phyloP scores from a whole-genome alignment of 1,284 basidiomycete genomes.

The Ustilago xerochloae region DNA sequence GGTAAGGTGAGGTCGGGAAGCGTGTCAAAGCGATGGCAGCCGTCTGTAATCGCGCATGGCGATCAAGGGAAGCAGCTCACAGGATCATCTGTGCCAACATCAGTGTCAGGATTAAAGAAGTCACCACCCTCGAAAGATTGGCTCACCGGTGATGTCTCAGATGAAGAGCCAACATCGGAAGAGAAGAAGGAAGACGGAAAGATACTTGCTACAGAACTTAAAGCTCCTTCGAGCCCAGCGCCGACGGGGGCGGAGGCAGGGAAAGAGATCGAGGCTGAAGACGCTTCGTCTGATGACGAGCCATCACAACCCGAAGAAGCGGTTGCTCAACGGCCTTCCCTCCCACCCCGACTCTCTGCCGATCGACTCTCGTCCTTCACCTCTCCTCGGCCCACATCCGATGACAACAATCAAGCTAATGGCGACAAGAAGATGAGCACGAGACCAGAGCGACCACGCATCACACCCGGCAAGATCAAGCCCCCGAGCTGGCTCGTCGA shows the following conservation, averaged over 20 bases:
- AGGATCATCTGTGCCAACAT: too few relatives aligned
- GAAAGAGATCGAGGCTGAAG: constrained; percentile 25
- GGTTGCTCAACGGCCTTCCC: constrained; percentile 21
- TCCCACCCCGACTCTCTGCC: constrained; percentile 17
- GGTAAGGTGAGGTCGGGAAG: constrained; percentile 13
- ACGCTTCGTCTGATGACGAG: constrained; percentile 32
- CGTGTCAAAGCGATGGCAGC: constrained; percentile 34
- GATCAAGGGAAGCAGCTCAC: neutral
- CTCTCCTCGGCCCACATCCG: neutral
- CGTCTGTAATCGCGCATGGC: constrained; percentile 23
- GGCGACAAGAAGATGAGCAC: neutral
- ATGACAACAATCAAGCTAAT: neutral
- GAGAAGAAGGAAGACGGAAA: neutral
- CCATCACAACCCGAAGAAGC: constrained; percentile 24
- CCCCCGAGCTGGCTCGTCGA: constrained; percentile 45
- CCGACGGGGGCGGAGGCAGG: neutral
- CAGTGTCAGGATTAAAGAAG: neutral
- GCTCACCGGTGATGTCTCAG: constrained; percentile 41
- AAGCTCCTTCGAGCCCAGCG: neutral
- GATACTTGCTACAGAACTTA: constrained; percentile 5
- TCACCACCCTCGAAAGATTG: constrained; percentile 27
- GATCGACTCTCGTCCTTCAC: constrained; percentile 20
- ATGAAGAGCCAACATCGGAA: constrained; percentile 10
- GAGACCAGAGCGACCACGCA: constrained; percentile 21
- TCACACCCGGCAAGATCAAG: constrained; percentile 28